Evolutionary conservation across 2,329 filamentous ascomycete genomes (phyloP), one percentile per base, ranked within the genome.

Genomic region (Sporothrix pallida): DNA sequence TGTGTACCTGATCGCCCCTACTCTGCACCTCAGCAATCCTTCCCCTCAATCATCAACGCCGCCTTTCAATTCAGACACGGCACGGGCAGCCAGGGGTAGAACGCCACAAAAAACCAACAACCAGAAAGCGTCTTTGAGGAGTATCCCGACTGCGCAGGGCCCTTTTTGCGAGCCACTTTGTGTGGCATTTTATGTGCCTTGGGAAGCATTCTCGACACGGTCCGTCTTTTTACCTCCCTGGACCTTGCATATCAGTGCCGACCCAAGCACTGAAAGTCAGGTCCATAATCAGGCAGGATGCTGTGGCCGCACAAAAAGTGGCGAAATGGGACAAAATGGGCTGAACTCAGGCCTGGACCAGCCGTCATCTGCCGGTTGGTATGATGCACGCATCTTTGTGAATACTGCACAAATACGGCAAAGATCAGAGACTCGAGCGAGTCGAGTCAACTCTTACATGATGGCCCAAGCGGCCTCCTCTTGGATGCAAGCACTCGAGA

Each of bases 191-290:
- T 42, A 63, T 63, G 60, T 63, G 3, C 60, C 37, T 63, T 46
- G 37, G 60, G 37, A 46, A 44, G 37, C 60, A 46, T 63, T 63
- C 13, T 23, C n/a, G 44, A 50, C 44, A 50, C 63, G 44, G 63
- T 67, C 63, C 44, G 42, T 7, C 42, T 44, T 23, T 67, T 13
- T 50, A 1, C 44, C 44, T 17, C 2, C 13, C 20, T 67, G 62
- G 60, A 44, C 71, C 71, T 67, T 72, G 71, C 71, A 72, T 72
- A 20, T n/a, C 71, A 72, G 26, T 72, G 31, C 71, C 71, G 48
- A 37, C 20, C 63, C 63, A 23, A 50, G 44, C 63, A 48, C 12
- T 67, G 17, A 13, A 37, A 44, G n/a, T 54, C 26, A 12, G 12
- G 5, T 31, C 17, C 50, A 4, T 42, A n/a, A 10, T 23, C 31